A percentile compares a stretch with the other conserved stretches of the same genome.
phyloP scores from a whole-genome alignment of 176 grass and related monocot genomes.

The Eleusine coracana region DNA sequence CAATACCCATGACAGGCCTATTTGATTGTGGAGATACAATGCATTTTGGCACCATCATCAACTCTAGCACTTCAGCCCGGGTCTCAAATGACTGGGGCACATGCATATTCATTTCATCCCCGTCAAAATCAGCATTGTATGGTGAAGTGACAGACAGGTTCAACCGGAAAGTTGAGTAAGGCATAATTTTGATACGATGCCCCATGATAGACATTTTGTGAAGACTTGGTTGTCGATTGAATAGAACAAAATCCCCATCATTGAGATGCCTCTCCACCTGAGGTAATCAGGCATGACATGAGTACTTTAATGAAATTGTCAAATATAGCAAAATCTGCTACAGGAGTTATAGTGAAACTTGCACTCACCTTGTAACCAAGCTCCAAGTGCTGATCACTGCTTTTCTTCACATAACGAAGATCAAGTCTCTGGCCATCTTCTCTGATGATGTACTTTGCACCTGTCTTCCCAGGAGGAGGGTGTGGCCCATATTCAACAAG shows the following conservation, averaged over 20 bases:
- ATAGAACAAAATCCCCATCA: constrained; percentile 97
- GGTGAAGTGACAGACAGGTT: constrained; percentile 96
- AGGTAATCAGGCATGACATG: constrained; percentile 31
- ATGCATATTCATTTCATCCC: constrained; percentile 99
- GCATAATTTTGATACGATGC: constrained; percentile 98
- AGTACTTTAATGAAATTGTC: not conserved
- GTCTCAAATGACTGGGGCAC: constrained; percentile 97
- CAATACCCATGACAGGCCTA: constrained; percentile 97
- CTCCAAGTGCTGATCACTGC: constrained; percentile 95
- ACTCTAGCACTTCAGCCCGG: constrained; percentile 91
- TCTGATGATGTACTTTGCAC: constrained; percentile 94
- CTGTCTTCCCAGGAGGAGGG: constrained; percentile 91
- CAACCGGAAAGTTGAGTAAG: constrained; percentile 91
- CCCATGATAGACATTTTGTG: constrained; percentile 99
- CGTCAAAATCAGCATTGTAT: constrained; percentile 99
- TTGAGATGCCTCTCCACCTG: constrained; percentile 91
- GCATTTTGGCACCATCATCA: constrained; percentile 99
- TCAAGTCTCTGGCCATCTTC: constrained; percentile 97
- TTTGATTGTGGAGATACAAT: constrained; percentile 95
- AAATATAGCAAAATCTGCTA: not conserved
- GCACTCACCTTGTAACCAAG: constrained; percentile 82
- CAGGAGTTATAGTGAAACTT: not conserved
- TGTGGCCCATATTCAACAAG: constrained; percentile 96
- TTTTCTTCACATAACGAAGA: constrained; percentile 96
- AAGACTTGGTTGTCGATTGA: constrained; percentile 94